Evolutionary conservation across 805 yeast species (phyloP).

Genomic region (Cyberlindnera sargentensis): DNA sequence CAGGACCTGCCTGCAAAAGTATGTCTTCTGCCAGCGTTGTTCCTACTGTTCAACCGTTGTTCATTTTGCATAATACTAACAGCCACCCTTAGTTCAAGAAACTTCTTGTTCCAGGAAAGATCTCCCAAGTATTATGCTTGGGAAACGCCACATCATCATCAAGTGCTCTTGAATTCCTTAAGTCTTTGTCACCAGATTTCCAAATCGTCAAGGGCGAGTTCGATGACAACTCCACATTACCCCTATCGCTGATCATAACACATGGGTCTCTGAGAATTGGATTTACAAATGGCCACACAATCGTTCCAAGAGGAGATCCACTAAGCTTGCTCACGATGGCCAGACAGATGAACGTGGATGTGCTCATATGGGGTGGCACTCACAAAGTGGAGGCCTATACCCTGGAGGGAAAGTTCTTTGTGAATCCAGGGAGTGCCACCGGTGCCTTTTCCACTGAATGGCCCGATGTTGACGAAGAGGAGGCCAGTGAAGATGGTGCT

Average conservation of each 20-base stretch:
- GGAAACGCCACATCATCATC: constrained; percentile 76
- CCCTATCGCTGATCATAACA: constrained; percentile 55
- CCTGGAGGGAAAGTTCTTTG: constrained; percentile 88
- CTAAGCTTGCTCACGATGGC: constrained; percentile 76
- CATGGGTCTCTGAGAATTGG: constrained; percentile 76
- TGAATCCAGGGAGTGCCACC: constrained; percentile 96
- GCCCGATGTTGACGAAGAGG: constrained; percentile 44
- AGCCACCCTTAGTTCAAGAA: constrained; percentile 48
- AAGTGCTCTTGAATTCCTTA: constrained; percentile 55
- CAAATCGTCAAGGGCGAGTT: constrained; percentile 78
- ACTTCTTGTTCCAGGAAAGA: constrained; percentile 77
- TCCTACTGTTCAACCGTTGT: background rate
- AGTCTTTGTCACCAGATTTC: constrained; percentile 62
- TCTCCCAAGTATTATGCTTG: constrained; percentile 74
- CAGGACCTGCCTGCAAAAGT: constrained; percentile 42
- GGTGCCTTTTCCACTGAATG: constrained; percentile 76
- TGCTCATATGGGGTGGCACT: constrained; percentile 88
- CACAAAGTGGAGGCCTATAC: constrained; percentile 91
- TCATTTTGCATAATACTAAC: constrained; percentile 3
- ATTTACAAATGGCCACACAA: constrained; percentile 73
- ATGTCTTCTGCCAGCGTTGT: constrained; percentile 2
- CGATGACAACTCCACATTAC: constrained; percentile 49
- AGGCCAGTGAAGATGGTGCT: constrained; percentile 22
- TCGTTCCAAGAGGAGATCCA: constrained; percentile 85
- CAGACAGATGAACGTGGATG: constrained; percentile 86